A percentile compares a stretch with the other conserved stretches of the same genome.
These are phyloP conservation scores for Apiospora phragmitis DNA, from an alignment of 2,329 filamentous ascomycete genomes.

Conservation along the genomic window DNA sequence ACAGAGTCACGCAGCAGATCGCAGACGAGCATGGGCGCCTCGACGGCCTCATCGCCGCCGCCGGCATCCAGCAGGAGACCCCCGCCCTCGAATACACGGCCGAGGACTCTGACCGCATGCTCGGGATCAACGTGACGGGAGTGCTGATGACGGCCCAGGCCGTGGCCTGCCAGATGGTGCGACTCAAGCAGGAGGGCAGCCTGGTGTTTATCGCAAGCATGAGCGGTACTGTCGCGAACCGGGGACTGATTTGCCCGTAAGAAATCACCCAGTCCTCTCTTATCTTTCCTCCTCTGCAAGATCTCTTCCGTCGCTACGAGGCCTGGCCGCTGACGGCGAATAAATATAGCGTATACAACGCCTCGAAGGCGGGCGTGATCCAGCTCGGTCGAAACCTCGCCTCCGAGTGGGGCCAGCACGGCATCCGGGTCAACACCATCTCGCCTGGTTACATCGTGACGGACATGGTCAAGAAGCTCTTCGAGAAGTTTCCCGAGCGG, in stretches of 20 bases:
- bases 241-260: slow-evolving; percentile 60
- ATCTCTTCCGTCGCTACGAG: background rate
- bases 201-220: slow-evolving; percentile 71
- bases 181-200: slow-evolving; percentile 57
- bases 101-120: slow-evolving; percentile 73
- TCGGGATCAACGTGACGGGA: slow-evolving; percentile 85
- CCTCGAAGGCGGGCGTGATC: slow-evolving; percentile 73
- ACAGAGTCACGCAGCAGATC: slow-evolving; percentile 68
- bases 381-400: slow-evolving; percentile 72
- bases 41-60: slow-evolving; percentile 74
- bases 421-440: slow-evolving; percentile 79
- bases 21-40: slow-evolving; percentile 69
- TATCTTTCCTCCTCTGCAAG: slow-evolving; percentile 18
- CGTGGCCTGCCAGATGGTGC: slow-evolving; percentile 75
- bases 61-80: slow-evolving; percentile 79
- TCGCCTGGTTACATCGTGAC: slow-evolving; percentile 80
- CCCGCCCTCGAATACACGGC: slow-evolving; percentile 79
- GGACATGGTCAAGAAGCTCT: slow-evolving; percentile 80
- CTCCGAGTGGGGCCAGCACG: slow-evolving; percentile 69
- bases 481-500: slow-evolving; percentile 72
- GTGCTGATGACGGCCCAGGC: slow-evolving; percentile 84
- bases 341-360: slow-evolving; percentile 66
- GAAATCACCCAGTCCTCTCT: slow-evolving; percentile 22
- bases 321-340: background rate
- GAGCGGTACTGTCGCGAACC: slow-evolving; percentile 67